Conservation (phyloP, 192 early-diverging fungal genomes). For the Chytriomyces sp. region DNA sequence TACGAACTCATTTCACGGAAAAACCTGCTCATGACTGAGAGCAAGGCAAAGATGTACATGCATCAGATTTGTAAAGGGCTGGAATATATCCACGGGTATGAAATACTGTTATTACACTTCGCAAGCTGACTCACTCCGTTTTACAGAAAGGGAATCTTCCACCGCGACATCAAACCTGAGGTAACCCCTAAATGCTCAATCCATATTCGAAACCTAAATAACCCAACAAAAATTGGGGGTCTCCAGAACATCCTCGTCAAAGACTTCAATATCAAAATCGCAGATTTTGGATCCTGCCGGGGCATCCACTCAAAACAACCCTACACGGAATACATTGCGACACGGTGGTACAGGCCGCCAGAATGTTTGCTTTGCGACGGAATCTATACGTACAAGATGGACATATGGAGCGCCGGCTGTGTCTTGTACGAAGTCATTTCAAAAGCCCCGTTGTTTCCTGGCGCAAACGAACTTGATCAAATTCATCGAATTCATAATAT, state of each 20-base stretch:
- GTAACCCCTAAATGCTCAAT: too few species aligned
- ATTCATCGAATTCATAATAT: constrained; percentile 65
- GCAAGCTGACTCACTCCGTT: too few species aligned
- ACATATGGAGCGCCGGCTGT: constrained; percentile 68
- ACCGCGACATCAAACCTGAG: constrained; percentile 69
- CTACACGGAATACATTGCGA: constrained; percentile 72
- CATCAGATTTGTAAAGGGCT: constrained; percentile 62
- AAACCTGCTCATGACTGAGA: constrained; percentile 53
- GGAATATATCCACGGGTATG: constrained; percentile 62
- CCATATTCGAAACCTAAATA: too few species aligned
- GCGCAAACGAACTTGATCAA: constrained; percentile 66
- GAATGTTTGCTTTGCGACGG: constrained; percentile 67
- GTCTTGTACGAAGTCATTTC: constrained; percentile 64
- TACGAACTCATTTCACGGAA: constrained; percentile 68
- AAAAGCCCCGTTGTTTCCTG: constrained; percentile 63
- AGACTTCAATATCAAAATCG: constrained; percentile 62
- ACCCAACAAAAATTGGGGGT: too few species aligned
- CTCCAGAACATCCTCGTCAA: constrained; percentile 62
- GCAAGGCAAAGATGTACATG: constrained; percentile 59
- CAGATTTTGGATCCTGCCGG: constrained; percentile 69
- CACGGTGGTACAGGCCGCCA: constrained; percentile 69
- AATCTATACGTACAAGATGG: constrained; percentile 64
- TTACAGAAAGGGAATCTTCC: constrained; percentile 65
- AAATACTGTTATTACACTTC: too few species aligned
- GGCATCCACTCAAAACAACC: constrained; percentile 69